Base-by-base conservation (phyloP, 108 stramenopile genomes). In the Cyclotella baltica region DNA sequence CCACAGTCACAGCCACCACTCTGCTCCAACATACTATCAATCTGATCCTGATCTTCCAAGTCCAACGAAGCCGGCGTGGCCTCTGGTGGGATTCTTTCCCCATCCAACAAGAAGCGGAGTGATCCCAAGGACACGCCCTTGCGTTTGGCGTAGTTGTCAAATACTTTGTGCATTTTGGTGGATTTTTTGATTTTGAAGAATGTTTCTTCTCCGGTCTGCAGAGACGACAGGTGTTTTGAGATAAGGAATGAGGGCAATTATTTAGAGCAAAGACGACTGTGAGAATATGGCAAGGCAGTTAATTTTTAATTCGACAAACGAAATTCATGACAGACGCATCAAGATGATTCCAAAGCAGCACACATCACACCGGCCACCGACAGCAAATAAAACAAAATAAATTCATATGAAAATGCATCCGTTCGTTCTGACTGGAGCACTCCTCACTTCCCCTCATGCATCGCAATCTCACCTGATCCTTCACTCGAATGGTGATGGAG, bases 171-270 rank as follows among this genome's bases (percentile, higher is more conserved):
- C 96, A 98, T 97, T 83, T 96, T 97, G 63, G 98, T 98, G 0
- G 90, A 90, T 82, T 90, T 96, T 78, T 98, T 98, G 86, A 98
- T 96, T 85, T 98, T 98, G 90, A 98, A 98, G 70, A 90, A 94
- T 0, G 95, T 98, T 78, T 96, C 95, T 71, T 97, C 95, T 51
- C 98, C 96, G 35, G 88, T 96, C 95, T 94, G 46, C 51, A 31
- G n/a, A 37, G 30, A 36, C 15, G n/a, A 11, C 30, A 52, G 55
- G 22, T 0, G 23, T 13, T 28, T 16, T n/a, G 13, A 43, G 23
- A 0, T 35, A n/a, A 43, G 19, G 27, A 28, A 33, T 63, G 27
- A n/a, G 29, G 58, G 51, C 35, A 31, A 43, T 13, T 25, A 29
- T 30, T 36, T 8, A 15, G 63, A 52, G 4, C 28, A 0, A 8